Conservation (phyloP, 768 basidiomycete genomes). For the Lanmaoa rubissima region DNA sequence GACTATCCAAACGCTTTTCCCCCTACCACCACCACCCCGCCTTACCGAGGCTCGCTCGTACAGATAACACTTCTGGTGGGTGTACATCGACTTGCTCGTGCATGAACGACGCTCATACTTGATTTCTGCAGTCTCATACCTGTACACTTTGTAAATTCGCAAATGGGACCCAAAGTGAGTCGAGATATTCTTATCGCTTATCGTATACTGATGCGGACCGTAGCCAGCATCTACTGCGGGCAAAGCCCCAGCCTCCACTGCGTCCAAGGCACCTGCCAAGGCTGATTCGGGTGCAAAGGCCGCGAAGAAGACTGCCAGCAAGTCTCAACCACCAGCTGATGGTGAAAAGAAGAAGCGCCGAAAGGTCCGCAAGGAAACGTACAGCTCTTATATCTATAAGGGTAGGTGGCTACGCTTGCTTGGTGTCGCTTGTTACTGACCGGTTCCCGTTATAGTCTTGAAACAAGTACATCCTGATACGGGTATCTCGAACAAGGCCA, state of each 20-base stretch:
- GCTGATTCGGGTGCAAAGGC: constrained; percentile 45
- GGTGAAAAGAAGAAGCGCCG: constrained; percentile 80
- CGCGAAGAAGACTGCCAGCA: constrained; percentile 61
- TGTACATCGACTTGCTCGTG: not conserved
- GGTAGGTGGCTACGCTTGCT: constrained; percentile 37
- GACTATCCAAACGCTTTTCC: constrained; percentile 26
- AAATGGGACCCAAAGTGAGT: constrained; percentile 41
- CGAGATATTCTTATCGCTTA: not conserved
- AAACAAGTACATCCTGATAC: constrained; percentile 94
- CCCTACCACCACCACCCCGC: constrained; percentile 31
- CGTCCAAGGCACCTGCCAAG: constrained; percentile 57
- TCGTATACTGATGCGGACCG: constrained; percentile 8
- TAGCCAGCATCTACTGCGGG: constrained; percentile 42
- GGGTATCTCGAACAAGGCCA: constrained; percentile 89
- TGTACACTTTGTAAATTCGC: constrained; percentile 32
- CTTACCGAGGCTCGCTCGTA: constrained; percentile 12
- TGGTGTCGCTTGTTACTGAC: not conserved
- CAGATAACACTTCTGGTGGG: constrained; percentile 27
- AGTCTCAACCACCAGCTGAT: constrained; percentile 47
- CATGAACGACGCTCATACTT: constrained; percentile 13
- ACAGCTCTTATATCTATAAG: constrained; percentile 85
- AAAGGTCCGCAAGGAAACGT: constrained; percentile 80
- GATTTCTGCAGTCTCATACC: constrained; percentile 24
- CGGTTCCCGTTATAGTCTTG: constrained; percentile 48
- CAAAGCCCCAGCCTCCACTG: constrained; percentile 49